Evolutionary conservation across 2,329 filamentous ascomycete species (phyloP).

Genomic region (Colletotrichum sp.): DNA sequence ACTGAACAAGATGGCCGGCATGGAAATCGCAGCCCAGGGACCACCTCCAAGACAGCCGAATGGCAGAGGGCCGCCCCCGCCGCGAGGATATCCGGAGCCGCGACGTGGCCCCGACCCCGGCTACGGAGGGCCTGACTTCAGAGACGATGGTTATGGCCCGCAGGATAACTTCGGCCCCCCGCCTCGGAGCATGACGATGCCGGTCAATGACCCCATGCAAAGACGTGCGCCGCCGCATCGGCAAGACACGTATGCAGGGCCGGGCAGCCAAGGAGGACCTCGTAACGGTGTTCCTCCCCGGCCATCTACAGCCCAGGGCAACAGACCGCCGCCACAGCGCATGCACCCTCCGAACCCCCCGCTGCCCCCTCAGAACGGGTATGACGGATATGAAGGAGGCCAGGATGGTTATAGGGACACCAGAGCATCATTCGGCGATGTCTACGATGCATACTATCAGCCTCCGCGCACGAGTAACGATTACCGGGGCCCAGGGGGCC

Average conservation of each 20-base stretch:
- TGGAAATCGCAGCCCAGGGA: conserved; percentile 40
- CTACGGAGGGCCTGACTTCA: conserved; percentile 37
- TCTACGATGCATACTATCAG: conserved; percentile 28
- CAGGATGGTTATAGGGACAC: conserved; percentile 34
- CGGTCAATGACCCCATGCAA: conserved; percentile 49
- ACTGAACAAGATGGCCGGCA: conserved; percentile 43
- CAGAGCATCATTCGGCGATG: conserved; percentile 27
- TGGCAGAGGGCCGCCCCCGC: conserved; percentile 35
- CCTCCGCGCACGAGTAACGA: conserved; percentile 27
- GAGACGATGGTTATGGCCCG: conserved; percentile 39
- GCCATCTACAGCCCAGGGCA: conserved; percentile 60
- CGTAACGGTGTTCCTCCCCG: conserved; percentile 53
- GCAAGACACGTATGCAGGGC: conserved; percentile 37
- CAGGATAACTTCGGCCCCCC: conserved; percentile 54
- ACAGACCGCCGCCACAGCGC: conserved; percentile 57
- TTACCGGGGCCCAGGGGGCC: background rate
- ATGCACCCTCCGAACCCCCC: conserved; percentile 52
- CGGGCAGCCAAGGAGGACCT: conserved; percentile 29
- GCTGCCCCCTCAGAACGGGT: conserved; percentile 30
- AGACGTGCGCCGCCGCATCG: conserved; percentile 40
- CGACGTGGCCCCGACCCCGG: conserved; percentile 28
- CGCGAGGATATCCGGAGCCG: conserved; percentile 31
- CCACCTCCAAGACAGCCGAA: conserved; percentile 6
- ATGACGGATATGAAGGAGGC: conserved; percentile 34
- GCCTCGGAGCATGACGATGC: conserved; percentile 67